Evolutionary conservation across 2,329 filamentous ascomycete genomes (phyloP), one percentile per base, ranked within the genome.

Genomic region (Cladosporium sp.): DNA sequence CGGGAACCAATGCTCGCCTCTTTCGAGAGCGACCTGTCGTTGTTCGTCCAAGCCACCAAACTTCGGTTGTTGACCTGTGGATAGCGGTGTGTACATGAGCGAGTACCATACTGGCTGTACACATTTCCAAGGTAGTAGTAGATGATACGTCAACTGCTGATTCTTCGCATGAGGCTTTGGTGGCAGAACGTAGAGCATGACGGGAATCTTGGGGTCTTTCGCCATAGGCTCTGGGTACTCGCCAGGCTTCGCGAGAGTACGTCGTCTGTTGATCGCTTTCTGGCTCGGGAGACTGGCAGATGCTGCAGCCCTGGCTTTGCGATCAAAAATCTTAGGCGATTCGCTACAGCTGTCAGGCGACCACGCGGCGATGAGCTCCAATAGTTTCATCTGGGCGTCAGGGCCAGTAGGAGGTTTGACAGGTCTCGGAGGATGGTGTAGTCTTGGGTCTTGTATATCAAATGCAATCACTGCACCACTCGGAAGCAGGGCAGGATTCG

Each of bases 71-170:
- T 88, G 87, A 7, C 91, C 91, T 1, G 86, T 88, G 0, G 86
- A 88, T 0, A 95, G 78, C 0, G 90, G 90, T 59, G 87, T 91
- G 68, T 91, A 91, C 74, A 96, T 87, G 13, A 97, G 75, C 47
- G 84, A 86, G 65, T 93, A 88, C 94, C 94, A 99, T 32, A 97
- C 79, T 0, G 90, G 84, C 35, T 85, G 78, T 35, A 97, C 88
- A 65, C 90, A 96, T 69, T 90, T 91, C 91, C 93, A 97, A 0
- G 94, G 94, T 3, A 94, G 80, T 22, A 97, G 78, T 1, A 97
- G 71, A 0, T 87, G 94, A 91, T 91, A 97, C 0, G 80, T 86
- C 0, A 88, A 87, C 48, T 88, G 85, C 1, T 78, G 75, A 47
- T 80, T 81, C 10, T 72, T 75, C n/a, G 28, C 17, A 20, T 47